Evolutionary conservation across 208 protist genomes (phyloP).

Genomic region (Borovskyia barvae): DNA sequence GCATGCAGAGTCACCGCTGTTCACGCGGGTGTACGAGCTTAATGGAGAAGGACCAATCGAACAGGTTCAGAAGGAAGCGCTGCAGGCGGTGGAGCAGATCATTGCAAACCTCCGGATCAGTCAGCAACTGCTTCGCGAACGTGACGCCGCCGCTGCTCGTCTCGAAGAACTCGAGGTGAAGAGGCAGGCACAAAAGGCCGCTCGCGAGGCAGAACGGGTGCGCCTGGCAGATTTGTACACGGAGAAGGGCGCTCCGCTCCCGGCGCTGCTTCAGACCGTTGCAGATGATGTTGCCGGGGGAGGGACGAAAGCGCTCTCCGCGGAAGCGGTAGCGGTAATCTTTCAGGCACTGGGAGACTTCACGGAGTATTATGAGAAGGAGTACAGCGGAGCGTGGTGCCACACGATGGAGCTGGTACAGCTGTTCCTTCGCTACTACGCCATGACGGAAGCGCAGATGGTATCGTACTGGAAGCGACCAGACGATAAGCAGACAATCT

Average conservation of each 20-base stretch:
- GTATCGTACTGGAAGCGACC: constrained; percentile 44
- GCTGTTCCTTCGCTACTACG: constrained; percentile 52
- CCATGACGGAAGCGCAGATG: constrained; percentile 31
- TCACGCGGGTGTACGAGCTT: constrained; percentile 57
- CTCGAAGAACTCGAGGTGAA: constrained; percentile 33
- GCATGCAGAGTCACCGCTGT: constrained; percentile 14
- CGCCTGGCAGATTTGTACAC: constrained; percentile 62
- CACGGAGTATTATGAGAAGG: constrained; percentile 41
- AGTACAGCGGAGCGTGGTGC: constrained; percentile 41
- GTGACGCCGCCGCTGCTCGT: constrained; percentile 36
- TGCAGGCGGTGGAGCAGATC: constrained; percentile 26
- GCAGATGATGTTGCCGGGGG: background rate
- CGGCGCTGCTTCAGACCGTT: constrained; percentile 40
- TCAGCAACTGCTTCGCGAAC: constrained; percentile 34
- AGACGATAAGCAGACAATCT: constrained; percentile 66
- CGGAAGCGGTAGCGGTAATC: constrained; percentile 20
- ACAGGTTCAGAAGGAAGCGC: constrained; percentile 28
- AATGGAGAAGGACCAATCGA: constrained; percentile 42
- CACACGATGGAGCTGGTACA: constrained; percentile 26
- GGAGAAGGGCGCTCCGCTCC: constrained; percentile 68
- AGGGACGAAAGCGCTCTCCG: constrained; percentile 18
- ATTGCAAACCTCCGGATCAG: constrained; percentile 31
- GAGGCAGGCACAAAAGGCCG: constrained; percentile 34
- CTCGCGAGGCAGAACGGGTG: constrained; percentile 65
- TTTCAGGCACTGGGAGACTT: constrained; percentile 42